Base-by-base conservation (phyloP, 495 filamentous ascomycete genomes). In the Lepraria neglecta region DNA sequence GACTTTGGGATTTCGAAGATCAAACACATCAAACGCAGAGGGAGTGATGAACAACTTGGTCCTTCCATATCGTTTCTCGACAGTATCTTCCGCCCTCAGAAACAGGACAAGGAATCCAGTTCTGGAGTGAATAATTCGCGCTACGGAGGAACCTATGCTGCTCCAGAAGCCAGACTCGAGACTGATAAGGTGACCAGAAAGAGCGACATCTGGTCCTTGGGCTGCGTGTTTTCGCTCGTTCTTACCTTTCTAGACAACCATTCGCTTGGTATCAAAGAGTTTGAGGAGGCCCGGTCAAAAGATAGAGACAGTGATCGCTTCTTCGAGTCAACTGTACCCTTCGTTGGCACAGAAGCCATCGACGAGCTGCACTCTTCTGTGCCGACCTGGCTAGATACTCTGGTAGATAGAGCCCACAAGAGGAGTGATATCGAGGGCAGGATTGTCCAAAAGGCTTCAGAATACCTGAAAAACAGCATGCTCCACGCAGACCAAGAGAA, bases 1-100 rank as follows among this genome's bases (percentile, higher is more conserved):
- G 57, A 59, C n/a, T 59, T 59, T 50, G 57, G 57, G 6, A 51
- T 59, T 15, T 59, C 57, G 31, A 43, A 59, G 35, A 59, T 51
- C n/a, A 59, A 51, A 21, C 57, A 38, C 4, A 27, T 48, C n/a
- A 28, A 59, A 48, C 33, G 40, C 21, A 21, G 27, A 24, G 57
- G 33, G 24, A 30, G 24, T 40, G 21, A 56, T 3, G 28, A 46
- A 5, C 10, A 43, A 58, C 30, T 38, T 2, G 27, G 15, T 27
- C 42, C 28, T 11, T 17, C 4, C 9, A 24, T 33, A 17, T 52
- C 48, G 15, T 33, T 58, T n/a, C 56, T 47, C n/a, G 38, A 58
- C 0, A 47, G 40, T 11, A 58, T 58, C 27, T 58, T 58, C 43
- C 35, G 40, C n/a, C 40, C 42, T 12, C 19, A 28, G 1, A 45